Conservation (phyloP, 768 basidiomycete genomes). For the Auricularia sp. region DNA sequence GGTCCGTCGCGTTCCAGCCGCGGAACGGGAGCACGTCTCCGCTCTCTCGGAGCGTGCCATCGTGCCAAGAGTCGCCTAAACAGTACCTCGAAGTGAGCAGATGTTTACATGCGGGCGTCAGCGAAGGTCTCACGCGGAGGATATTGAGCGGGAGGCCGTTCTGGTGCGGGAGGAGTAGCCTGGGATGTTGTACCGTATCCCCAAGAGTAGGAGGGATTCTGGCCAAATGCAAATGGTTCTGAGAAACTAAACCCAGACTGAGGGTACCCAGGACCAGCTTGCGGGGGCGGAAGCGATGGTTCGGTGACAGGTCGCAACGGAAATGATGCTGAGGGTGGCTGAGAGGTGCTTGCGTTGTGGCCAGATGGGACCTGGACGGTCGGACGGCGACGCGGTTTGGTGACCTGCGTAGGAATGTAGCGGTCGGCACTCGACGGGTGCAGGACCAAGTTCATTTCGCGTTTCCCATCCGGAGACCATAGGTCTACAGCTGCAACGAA, state of each 20-base stretch:
- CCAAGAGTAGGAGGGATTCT: not conserved
- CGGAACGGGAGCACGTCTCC: not conserved
- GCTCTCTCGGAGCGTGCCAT: not conserved
- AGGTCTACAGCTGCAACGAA: slow-evolving; percentile 89
- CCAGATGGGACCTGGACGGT: not conserved
- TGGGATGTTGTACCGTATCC: not conserved
- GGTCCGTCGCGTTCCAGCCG: not conserved
- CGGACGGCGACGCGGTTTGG: slow-evolving; percentile 16
- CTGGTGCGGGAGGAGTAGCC: not conserved
- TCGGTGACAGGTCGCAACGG: slow-evolving; percentile 13
- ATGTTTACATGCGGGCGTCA: not conserved
- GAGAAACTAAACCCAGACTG: not conserved
- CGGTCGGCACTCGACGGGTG: slow-evolving; percentile 76
- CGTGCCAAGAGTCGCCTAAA: not conserved
- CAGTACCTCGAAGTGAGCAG: not conserved
- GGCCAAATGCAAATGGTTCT: not conserved
- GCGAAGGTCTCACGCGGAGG: not conserved
- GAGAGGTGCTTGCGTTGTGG: slow-evolving; percentile 38
- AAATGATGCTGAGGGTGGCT: slow-evolving; percentile 38
- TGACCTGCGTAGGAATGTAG: slow-evolving; percentile 37
- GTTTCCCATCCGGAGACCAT: slow-evolving; percentile 73
- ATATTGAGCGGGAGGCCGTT: not conserved
- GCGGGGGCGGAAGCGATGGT: not conserved
- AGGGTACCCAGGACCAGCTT: not conserved
- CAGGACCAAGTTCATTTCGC: slow-evolving; percentile 82